Evolutionary conservation across 2,329 filamentous ascomycete species (phyloP).

Genomic region (Aspergillus luchuensis): DNA sequence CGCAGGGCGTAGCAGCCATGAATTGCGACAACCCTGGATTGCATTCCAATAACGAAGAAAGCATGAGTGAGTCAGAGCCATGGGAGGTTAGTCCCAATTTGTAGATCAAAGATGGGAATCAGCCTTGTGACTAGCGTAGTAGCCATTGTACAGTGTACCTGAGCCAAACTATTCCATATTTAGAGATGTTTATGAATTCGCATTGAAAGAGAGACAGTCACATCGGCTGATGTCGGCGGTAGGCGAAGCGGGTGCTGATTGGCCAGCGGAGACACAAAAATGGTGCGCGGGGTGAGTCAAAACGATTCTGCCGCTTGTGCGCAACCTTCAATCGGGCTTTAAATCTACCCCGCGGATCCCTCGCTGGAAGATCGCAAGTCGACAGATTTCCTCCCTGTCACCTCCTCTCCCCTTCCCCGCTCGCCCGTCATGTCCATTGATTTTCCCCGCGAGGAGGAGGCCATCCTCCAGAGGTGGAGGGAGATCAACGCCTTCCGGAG

Average conservation of each 20-base stretch:
- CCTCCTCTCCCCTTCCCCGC: slow-evolving; percentile 1
- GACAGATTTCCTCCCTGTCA: background rate
- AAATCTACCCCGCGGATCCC: slow-evolving; percentile 29
- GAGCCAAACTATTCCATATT: no score
- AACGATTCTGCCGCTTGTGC: slow-evolving; percentile 11
- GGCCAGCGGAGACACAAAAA: slow-evolving; percentile 14
- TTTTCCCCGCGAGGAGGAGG: slow-evolving; percentile 90
- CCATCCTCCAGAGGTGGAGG: slow-evolving; percentile 80
- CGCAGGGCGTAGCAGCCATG: background rate
- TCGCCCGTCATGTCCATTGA: slow-evolving; percentile 73
- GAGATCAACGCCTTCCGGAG: slow-evolving; percentile 89
- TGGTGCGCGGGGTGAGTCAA: slow-evolving; percentile 21
- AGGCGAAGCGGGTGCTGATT: slow-evolving; percentile 5
- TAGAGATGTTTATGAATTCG: no score
- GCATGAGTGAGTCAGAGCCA: no score
- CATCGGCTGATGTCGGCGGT: background rate
- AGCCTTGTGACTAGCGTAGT: background rate
- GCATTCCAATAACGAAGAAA: no score
- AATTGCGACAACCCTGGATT: background rate
- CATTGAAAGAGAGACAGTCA: no score
- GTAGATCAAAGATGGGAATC: no score
- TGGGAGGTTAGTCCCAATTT: no score
- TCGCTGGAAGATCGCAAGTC: slow-evolving; percentile 19
- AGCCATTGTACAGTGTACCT: no score
- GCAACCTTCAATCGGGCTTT: slow-evolving; percentile 14